Percentiles rank a stretch among this genome's conserved stretches.
Conservation (phyloP, 768 basidiomycete species). For the Lepiota subincarnata region DNA sequence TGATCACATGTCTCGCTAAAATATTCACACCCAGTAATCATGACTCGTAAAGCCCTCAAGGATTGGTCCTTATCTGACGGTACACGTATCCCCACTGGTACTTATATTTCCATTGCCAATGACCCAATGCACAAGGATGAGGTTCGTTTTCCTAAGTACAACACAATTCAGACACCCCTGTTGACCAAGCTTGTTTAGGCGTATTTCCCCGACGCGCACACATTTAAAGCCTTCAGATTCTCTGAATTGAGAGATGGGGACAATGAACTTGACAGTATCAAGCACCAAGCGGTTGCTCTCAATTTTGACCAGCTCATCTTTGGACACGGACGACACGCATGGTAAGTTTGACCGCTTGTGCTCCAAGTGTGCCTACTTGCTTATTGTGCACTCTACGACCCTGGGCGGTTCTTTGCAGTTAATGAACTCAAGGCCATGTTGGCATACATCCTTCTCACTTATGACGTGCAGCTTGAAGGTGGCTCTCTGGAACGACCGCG, state of each 20-base stretch:
- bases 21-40: conserved; percentile 1
- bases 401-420: conserved; percentile 44
- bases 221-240: conserved; percentile 47
- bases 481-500: conserved; percentile 1
- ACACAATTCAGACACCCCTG: neutral
- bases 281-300: conserved; percentile 29
- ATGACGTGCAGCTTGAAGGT: conserved; percentile 29
- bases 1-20: neutral
- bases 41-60: conserved; percentile 26
- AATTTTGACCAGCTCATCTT: conserved; percentile 31
- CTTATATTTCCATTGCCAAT: conserved; percentile 22
- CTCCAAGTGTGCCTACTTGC: neutral
- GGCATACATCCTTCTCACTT: conserved; percentile 34
- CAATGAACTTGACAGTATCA: conserved; percentile 17
- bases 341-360: conserved; percentile 13
- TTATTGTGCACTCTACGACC: conserved; percentile 16
- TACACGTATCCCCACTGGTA: conserved; percentile 31
- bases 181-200: neutral
- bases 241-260: conserved; percentile 28
- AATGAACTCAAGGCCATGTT: conserved; percentile 40
- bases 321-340: conserved; percentile 32
- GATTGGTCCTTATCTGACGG: conserved; percentile 39
- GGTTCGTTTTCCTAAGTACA: neutral
- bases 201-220: conserved; percentile 25
- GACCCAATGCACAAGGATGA: conserved; percentile 21